Evolutionary conservation across 345 rosid genomes (phyloP).

Genomic region (Cardiospermum halicacabum): DNA sequence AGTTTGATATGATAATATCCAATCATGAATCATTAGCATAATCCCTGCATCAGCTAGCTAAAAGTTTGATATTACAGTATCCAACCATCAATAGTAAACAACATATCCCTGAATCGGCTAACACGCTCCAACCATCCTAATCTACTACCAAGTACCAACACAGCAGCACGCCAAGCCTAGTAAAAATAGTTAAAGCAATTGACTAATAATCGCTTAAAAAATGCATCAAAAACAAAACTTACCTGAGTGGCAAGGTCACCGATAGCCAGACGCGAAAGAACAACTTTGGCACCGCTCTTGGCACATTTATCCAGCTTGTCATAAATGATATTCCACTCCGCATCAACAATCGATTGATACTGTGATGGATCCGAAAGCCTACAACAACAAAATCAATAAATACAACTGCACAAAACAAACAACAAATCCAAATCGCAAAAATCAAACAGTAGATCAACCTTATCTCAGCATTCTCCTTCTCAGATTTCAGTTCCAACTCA

Average conservation of each 20-base stretch:
- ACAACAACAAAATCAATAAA: constrained; percentile 8
- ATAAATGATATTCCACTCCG: constrained; percentile 99
- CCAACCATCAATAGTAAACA: too few relatives aligned
- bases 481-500: constrained; percentile 94
- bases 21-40: background rate
- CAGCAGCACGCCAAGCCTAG: too few relatives aligned
- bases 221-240: background rate
- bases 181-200: too few relatives aligned
- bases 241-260: constrained; percentile 99
- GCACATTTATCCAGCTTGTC: constrained; percentile 97
- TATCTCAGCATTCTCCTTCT: constrained; percentile 99
- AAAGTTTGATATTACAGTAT: too few relatives aligned
- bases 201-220: too few relatives aligned
- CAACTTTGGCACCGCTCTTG: constrained; percentile 89
- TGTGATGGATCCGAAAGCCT: constrained; percentile 95
- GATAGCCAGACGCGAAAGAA: constrained; percentile 95
- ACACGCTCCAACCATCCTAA: too few relatives aligned
- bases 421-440: background rate
- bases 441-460: constrained; percentile 41
- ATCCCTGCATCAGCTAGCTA: background rate
- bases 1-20: background rate
- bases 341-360: constrained; percentile 99
- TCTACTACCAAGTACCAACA: too few relatives aligned
- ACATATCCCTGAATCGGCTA: too few relatives aligned
- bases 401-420: background rate